phyloP scores from a whole-genome alignment of 2,329 filamentous ascomycete species.

The Aspergillus felis region DNA sequence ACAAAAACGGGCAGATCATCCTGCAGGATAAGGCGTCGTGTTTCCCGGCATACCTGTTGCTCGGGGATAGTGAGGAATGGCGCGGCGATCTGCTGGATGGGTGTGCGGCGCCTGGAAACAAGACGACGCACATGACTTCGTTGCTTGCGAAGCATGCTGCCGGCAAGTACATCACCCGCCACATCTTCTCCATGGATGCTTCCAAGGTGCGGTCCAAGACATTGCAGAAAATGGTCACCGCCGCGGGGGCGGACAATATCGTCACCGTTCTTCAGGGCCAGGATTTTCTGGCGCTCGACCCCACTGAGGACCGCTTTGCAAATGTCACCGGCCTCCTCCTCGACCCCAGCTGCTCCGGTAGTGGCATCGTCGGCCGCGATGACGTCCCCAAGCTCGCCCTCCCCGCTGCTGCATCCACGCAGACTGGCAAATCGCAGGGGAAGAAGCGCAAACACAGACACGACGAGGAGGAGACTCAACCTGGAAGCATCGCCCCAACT shows the following conservation, averaged over 20 bases:
- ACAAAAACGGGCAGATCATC: constrained; percentile 73
- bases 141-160: constrained; percentile 49
- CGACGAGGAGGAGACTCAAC: constrained; percentile 10
- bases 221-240: constrained; percentile 76
- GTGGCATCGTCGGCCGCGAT: constrained; percentile 87
- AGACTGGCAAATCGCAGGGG: constrained; percentile 13
- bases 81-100: constrained; percentile 79
- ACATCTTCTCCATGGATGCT: constrained; percentile 50
- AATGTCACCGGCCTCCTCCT: constrained; percentile 79
- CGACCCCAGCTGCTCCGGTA: constrained; percentile 93
- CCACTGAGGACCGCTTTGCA: constrained; percentile 56
- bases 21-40: constrained; percentile 96
- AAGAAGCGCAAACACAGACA: constrained; percentile 45
- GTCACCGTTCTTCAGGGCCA: constrained; percentile 68
- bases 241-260: constrained; percentile 65
- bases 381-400: constrained; percentile 68
- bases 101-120: constrained; percentile 93
- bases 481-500: constrained; percentile 2
- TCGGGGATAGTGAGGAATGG: constrained; percentile 48
- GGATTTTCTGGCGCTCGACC: constrained; percentile 78
- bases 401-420: constrained; percentile 30
- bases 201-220: constrained; percentile 60
- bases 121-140: constrained; percentile 88
- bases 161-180: constrained; percentile 25
- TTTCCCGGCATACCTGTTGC: constrained; percentile 85